Evolutionary conservation across 495 filamentous ascomycete genomes (phyloP), one percentile per base, ranked within the genome.

Genomic region (Podospora pseudopauciseta): DNA sequence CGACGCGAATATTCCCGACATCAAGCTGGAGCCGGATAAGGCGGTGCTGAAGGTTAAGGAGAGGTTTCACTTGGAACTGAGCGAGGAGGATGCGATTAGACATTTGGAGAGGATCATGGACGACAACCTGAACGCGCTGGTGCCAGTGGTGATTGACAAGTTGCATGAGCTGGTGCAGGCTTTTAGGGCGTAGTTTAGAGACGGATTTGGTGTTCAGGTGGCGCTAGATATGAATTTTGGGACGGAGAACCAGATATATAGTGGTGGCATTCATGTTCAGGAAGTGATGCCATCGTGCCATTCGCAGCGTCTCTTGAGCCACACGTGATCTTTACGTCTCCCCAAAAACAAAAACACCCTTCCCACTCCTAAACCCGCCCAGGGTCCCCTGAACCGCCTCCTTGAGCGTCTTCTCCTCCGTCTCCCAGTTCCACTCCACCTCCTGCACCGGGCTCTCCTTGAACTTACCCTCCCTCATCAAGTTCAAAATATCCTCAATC

Each of bases 1-100:
- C 16, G 93, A 97, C 74, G 93, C 94, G 63, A 96, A 97, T 80
- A 96, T 99, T 67, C 94, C 92, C 0, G 95, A 97, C 73, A 96
- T 99, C 76, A 88, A 89, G 67, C 84, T 96, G 9, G 94, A 97
- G 80, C 92, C 92, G 59, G 92, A 94, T 74, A 94, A 94, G 81
- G 92, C 91, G 23, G 95, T 97, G 20, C 80, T 92, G 74, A 99
- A 98, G 79, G 94, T 99, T 19, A 90, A 92, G 76, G 96, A 99
- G 74, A 83, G 96, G 27, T 97, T 99, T 74, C 91, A 94, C 75
- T 75, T 98, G 39, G 95, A 97, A 79, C 86, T 96, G 84, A 91
- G 85, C 54, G 95, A 99, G 77, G 96, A 97, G 77, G 94, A 98
- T 72, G 93, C 94, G 15, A 92, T 96, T 55, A 84, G 90, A 67